These are phyloP conservation scores for Leishmania tarentolae DNA, from an alignment of 208 protist species.

Conservation along the genomic window DNA sequence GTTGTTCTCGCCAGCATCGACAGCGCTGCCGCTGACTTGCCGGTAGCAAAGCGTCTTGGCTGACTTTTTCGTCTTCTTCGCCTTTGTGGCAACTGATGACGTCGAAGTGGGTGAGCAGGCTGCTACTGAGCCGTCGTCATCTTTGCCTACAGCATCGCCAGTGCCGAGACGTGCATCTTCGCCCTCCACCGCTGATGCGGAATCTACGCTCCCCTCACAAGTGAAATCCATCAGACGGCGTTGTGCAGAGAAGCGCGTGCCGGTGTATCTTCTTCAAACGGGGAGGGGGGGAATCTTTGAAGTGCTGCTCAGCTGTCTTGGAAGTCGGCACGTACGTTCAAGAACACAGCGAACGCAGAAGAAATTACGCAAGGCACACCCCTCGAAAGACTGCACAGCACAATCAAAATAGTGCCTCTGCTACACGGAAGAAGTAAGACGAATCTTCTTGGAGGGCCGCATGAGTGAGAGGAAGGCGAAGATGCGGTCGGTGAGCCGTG, in stretches of 20 bases:
- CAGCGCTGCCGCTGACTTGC: background rate
- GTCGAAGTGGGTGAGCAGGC: constrained; percentile 4
- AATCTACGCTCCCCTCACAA: background rate
- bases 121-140: constrained; percentile 13
- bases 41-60: constrained; percentile 14
- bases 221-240: background rate
- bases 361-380: background rate
- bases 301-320: background rate
- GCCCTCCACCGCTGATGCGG: background rate
- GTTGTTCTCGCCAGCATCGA: background rate
- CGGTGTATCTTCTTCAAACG: background rate
- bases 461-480: background rate
- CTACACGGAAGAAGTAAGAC: background rate
- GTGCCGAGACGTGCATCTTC: background rate
- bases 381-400: background rate
- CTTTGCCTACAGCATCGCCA: background rate
- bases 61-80: constrained; percentile 20
- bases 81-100: background rate
- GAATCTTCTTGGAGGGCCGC: background rate
- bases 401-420: background rate
- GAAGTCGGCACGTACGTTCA: background rate
- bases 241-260: background rate
- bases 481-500: background rate
- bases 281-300: background rate
- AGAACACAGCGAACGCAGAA: background rate